Conservation (phyloP, 2,329 filamentous ascomycete genomes). For the Aureobasidium mangrovei region DNA sequence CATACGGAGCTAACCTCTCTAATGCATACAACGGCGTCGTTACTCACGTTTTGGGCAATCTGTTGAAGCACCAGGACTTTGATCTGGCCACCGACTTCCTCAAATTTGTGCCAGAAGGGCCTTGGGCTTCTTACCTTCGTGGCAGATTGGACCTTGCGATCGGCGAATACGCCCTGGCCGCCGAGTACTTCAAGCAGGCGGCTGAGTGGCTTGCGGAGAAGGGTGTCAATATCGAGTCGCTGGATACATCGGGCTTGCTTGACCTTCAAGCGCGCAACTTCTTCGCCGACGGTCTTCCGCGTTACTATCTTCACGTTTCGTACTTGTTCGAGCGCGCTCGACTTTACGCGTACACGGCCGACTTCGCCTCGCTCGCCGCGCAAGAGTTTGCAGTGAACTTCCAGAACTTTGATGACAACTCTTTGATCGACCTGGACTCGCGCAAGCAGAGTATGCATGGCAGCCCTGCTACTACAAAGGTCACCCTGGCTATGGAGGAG, state of each 20-base stretch:
- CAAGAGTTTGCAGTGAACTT: slow-evolving; percentile 18
- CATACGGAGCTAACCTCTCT: slow-evolving; percentile 31
- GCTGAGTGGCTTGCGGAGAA: slow-evolving; percentile 29
- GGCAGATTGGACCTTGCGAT: slow-evolving; percentile 68
- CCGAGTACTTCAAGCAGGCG: slow-evolving; percentile 70
- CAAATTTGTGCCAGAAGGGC: slow-evolving; percentile 50
- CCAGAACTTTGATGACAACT: slow-evolving; percentile 17
- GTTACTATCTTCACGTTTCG: slow-evolving; percentile 81
- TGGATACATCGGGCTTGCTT: slow-evolving; percentile 53
- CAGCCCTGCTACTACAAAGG: slow-evolving; percentile 21
- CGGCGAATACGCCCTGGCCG: slow-evolving; percentile 64
- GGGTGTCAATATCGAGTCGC: slow-evolving; percentile 22
- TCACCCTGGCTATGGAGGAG: slow-evolving; percentile 26
- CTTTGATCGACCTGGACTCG: slow-evolving; percentile 21
- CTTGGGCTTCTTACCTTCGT: slow-evolving; percentile 68
- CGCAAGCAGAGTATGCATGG: slow-evolving; percentile 22
- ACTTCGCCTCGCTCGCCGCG: slow-evolving; percentile 60
- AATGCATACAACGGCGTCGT: slow-evolving; percentile 32
- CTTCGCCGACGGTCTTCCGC: slow-evolving; percentile 65
- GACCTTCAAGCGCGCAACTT: slow-evolving; percentile 62
- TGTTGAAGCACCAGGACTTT: slow-evolving; percentile 36
- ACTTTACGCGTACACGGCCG: slow-evolving; percentile 70
- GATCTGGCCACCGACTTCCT: slow-evolving; percentile 55
- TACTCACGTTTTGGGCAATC: slow-evolving; percentile 33
- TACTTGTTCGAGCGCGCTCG: slow-evolving; percentile 70